Evolutionary conservation across 2,329 filamentous ascomycete genomes (phyloP).

Genomic region (Penicillium freii): DNA sequence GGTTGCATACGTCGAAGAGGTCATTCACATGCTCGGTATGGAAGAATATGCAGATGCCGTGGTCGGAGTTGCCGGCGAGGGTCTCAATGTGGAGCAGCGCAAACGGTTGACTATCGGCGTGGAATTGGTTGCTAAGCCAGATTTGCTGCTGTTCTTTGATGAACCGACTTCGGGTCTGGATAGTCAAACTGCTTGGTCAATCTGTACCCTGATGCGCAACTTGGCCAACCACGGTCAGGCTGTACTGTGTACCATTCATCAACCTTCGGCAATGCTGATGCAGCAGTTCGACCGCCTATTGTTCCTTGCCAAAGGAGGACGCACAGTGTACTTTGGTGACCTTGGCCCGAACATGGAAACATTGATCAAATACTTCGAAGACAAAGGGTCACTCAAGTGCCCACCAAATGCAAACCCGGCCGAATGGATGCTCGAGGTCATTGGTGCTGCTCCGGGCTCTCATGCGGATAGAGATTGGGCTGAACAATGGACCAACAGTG

Average conservation of each 20-base stretch:
- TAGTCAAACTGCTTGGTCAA: slow-evolving; percentile 90
- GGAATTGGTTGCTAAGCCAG: slow-evolving; percentile 87
- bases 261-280: slow-evolving; percentile 91
- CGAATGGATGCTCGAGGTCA: slow-evolving; percentile 67
- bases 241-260: slow-evolving; percentile 92
- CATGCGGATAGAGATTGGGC: slow-evolving; percentile 64
- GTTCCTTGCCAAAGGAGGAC: slow-evolving; percentile 64
- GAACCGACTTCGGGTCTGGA: slow-evolving; percentile 96
- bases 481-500: slow-evolving; percentile 58
- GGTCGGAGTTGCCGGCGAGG: slow-evolving; percentile 85
- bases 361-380: slow-evolving; percentile 63
- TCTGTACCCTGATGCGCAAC: slow-evolving; percentile 82
- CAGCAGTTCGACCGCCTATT: slow-evolving; percentile 72
- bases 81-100: slow-evolving; percentile 62
- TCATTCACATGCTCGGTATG: slow-evolving; percentile 90
- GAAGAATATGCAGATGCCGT: slow-evolving; percentile 87
- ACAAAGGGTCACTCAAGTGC: slow-evolving; percentile 61
- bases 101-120: slow-evolving; percentile 89
- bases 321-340: slow-evolving; percentile 68
- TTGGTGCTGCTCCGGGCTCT: slow-evolving; percentile 63
- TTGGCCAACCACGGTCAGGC: slow-evolving; percentile 85
- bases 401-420: slow-evolving; percentile 66
- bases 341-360: slow-evolving; percentile 60
- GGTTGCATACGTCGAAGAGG: slow-evolving; percentile 80
- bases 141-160: slow-evolving; percentile 85